Base-by-base conservation (phyloP, 495 filamentous ascomycete genomes). In the Tuber melanosporum region DNA sequence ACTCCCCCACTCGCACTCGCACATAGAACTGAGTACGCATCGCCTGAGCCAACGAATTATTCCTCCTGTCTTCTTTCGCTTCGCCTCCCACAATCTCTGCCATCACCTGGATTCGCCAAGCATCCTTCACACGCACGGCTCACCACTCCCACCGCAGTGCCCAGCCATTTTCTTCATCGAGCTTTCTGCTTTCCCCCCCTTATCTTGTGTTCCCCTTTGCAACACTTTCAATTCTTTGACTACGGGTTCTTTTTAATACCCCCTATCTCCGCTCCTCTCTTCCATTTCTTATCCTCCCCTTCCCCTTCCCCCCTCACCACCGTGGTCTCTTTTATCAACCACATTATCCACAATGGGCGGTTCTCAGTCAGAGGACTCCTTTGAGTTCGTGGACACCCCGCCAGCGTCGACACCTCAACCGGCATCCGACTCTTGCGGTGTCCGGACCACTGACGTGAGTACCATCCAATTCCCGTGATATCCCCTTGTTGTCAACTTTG, bases 381-480 rank as follows among this genome's bases (percentile, higher is more conserved):
- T 94, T 83, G 89, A 93, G 83, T 94, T 92, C 83, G 89, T 95
- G 83, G 86, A 92, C 82, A 96, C 93, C 84, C 93, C 93, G 17
- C 88, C 90, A 79, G 88, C 89, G 74, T 86, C 88, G 47, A 44
- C 47, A 85, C 87, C 77, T 83, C 90, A 74, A 84, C 87, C 82
- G 86, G 89, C 83, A 85, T 85, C 86, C 72, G 87, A 90, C 76
- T 89, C 92, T 62, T 93, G 90, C 84, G 93, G 93, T 83, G 92
- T 95, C 47, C 86, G 87, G 79, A 91, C 90, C 22, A 94, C 92
- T 52, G 88, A 89, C 76, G 93, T 94, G 84, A 83, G 90, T 86
- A 36, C 32, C 17, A 15, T 17, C 57, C 57, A 74, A 71, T 49
- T 32, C 69, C 71, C 46, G 72, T 80, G 42, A 77, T 44, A 76